These are phyloP conservation scores for Camelina neglecta DNA, from an alignment of 345 rosid species.

Conservation along the genomic window DNA sequence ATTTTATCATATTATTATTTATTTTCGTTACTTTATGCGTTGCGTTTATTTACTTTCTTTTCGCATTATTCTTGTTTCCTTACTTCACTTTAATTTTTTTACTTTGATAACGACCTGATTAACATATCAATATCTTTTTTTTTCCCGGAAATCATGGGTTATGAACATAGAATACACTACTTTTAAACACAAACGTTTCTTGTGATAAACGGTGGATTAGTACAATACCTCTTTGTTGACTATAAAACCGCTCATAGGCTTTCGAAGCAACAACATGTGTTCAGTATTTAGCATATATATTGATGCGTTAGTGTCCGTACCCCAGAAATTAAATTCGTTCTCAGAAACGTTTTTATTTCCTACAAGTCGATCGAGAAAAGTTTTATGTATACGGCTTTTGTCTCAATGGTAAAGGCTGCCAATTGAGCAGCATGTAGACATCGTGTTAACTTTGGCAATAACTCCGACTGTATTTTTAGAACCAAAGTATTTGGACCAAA, in stretches of 20 bases:
- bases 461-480: slow-evolving; percentile 5
- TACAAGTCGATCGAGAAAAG: slow-evolving; percentile 6
- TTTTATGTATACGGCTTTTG: slow-evolving; percentile 1
- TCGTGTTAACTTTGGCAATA: slow-evolving; percentile 11
- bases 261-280: neutral
- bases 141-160: slow-evolving; percentile 43
- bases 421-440: slow-evolving; percentile 7
- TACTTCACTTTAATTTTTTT: slow-evolving; percentile 32
- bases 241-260: neutral
- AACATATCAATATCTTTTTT: neutral
- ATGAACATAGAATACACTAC: slow-evolving; percentile 16
- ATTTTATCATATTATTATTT: no score
- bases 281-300: neutral
- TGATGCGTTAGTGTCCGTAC: slow-evolving; percentile 11
- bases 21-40: slow-evolving; percentile 32
- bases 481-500: slow-evolving; percentile 15
- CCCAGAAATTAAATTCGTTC: neutral
- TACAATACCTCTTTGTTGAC: slow-evolving; percentile 2
- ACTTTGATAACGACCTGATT: slow-evolving; percentile 41
- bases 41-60: slow-evolving; percentile 36
- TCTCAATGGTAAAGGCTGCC: slow-evolving; percentile 37
- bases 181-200: slow-evolving; percentile 11
- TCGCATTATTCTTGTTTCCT: slow-evolving; percentile 43
- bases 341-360: slow-evolving; percentile 7
- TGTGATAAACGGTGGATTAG: slow-evolving; percentile 17